Base-by-base conservation (phyloP, 192 early-diverging fungal genomes). In the Backusella macrospora region DNA sequence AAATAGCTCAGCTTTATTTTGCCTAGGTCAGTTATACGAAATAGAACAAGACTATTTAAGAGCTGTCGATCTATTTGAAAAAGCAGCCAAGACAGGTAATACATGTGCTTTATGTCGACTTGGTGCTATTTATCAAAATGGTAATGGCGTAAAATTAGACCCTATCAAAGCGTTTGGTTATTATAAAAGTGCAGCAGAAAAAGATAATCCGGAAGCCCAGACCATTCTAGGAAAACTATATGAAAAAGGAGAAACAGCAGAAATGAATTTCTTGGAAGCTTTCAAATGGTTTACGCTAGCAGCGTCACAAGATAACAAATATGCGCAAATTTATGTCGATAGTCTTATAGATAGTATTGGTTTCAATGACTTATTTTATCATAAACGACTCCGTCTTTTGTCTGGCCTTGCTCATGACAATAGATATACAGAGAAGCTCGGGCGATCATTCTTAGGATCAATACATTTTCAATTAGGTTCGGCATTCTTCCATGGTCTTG, bases 321-420 rank as follows among this genome's bases (percentile, higher is more conserved):
- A 48, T n/a, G 47, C 47, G 6, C 47, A 48, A 5, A 0, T 16
- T 15, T 15, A 48, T 48, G 15, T 48, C 5, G 16, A 48, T 48
- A 16, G n/a, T n/a, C 4, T 48, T 15, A 6, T 6, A 16, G 47
- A 48, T 6, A 48, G n/a, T 48, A 16, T n/a, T 15, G 16, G 14
- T 6, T 15, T 6, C 47, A 65, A 63, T 65, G 68, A 76, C 3
- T 48, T 18, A 18, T 65, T 70, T n/a, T 59, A 76, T 10, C 59
- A 0, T 48, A 48, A 48, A 15, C 16, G 6, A 15, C 16, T 39
- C 10, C 68, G 14, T 5, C n/a, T 48, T n/a, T 16, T 48, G 5
- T 48, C 13, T 48, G 39, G 16, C 5, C 47, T 48, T 5, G 16
- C 5, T 15, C 15, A 48, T 34, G 2, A 2, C 29, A 34, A 34